Evolutionary conservation across 805 yeast genomes (phyloP).

Genomic region (Cephaloascus albidus): DNA sequence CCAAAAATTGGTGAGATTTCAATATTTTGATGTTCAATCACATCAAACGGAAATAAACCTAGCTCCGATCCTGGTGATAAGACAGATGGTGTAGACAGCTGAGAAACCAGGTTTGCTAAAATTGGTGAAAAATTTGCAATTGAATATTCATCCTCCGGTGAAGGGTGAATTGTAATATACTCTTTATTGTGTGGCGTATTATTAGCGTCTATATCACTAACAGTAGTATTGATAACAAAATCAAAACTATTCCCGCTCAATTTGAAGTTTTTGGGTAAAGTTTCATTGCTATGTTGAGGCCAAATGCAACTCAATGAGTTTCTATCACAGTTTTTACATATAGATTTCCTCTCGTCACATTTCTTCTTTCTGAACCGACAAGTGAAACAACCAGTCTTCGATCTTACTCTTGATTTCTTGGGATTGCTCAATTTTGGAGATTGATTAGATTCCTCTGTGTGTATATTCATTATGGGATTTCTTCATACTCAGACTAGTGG

Average conservation of each 20-base stretch:
- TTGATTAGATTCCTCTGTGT: too few species aligned
- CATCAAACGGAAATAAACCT: too few species aligned
- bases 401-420: too few species aligned
- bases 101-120: neutral
- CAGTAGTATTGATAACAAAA: neutral
- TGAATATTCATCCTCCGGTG: too few species aligned
- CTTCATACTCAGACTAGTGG: too few species aligned
- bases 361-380: conserved; percentile 59
- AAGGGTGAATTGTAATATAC: too few species aligned
- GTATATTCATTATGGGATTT: too few species aligned
- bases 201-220: neutral
- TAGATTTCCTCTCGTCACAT: conserved; percentile 45
- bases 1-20: neutral
- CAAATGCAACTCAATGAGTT: conserved; percentile 1
- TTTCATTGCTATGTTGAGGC: conserved; percentile 1
- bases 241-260: neutral
- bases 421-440: too few species aligned
- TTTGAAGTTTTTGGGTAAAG: neutral
- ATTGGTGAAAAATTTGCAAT: neutral
- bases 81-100: neutral
- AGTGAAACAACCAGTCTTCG: conserved; percentile 47
- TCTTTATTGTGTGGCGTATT: too few species aligned
- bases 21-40: too few species aligned
- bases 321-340: conserved; percentile 9
- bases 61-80: neutral